Conservation (phyloP, 768 basidiomycete species). For the Hysterangium stoloniferum region DNA sequence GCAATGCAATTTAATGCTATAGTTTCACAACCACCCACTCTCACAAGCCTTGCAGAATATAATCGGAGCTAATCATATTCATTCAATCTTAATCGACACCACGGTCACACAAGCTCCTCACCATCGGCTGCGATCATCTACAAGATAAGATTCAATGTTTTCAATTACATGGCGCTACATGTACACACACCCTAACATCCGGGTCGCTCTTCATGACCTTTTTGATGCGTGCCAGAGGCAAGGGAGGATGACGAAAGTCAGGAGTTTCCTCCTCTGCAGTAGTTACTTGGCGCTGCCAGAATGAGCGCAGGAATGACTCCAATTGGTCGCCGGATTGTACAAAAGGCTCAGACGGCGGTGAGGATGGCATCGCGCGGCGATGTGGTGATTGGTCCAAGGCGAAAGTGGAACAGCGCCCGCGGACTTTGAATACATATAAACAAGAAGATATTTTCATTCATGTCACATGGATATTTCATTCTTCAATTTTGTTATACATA, state of each 20-base stretch:
- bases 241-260: slow-evolving; percentile 79
- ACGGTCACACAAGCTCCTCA: slow-evolving; percentile 26
- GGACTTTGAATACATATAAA: too few relatives aligned
- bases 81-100: neutral
- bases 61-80: slow-evolving; percentile 60
- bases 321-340: slow-evolving; percentile 83
- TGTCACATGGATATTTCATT: too few relatives aligned
- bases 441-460: too few relatives aligned
- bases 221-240: slow-evolving; percentile 94
- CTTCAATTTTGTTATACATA: too few relatives aligned
- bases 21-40: slow-evolving; percentile 58
- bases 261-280: slow-evolving; percentile 82
- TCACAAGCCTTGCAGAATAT: slow-evolving; percentile 98
- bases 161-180: neutral
- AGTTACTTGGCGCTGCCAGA: slow-evolving; percentile 88
- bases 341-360: slow-evolving; percentile 36
- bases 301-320: slow-evolving; percentile 75
- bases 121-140: slow-evolving; percentile 99
- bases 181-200: slow-evolving; percentile 78
- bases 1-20: neutral
- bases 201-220: slow-evolving; percentile 99
- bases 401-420: too few relatives aligned
- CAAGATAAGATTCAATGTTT: neutral
- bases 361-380: slow-evolving; percentile 12
- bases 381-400: slow-evolving; percentile 11